Evolutionary conservation across 2,329 filamentous ascomycete species (phyloP).

Genomic region (Xylaria sp.): DNA sequence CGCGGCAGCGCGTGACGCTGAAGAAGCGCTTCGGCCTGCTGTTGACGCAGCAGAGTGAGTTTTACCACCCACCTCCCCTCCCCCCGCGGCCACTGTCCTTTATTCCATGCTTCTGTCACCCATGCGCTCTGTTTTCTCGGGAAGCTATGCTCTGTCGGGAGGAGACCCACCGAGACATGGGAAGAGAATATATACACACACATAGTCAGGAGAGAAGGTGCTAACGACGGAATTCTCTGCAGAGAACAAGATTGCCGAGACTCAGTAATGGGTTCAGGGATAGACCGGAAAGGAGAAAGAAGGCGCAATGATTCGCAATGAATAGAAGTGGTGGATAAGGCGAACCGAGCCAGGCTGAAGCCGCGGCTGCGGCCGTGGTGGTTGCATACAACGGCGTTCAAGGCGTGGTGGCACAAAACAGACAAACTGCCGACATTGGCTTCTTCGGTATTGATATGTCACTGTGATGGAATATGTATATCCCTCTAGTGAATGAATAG

Average conservation of each 20-base stretch:
- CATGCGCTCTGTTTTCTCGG: too few species aligned
- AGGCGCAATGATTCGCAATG: neutral
- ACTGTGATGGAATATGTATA: too few species aligned
- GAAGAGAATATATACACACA: too few species aligned
- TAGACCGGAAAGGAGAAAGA: neutral
- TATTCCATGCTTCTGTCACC: slow-evolving; percentile 1
- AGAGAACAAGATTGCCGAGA: slow-evolving; percentile 40
- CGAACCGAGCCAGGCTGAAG: too few species aligned
- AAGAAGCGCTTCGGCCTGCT: slow-evolving; percentile 92
- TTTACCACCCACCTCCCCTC: slow-evolving; percentile 4
- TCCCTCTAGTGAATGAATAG: too few species aligned
- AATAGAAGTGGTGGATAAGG: too few species aligned
- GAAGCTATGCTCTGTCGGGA: too few species aligned
- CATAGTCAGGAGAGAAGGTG: neutral
- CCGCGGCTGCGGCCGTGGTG: too few species aligned
- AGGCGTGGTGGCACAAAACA: too few species aligned
- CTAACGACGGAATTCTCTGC: slow-evolving; percentile 5
- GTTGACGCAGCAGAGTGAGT: slow-evolving; percentile 73
- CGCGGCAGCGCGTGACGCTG: slow-evolving; percentile 89
- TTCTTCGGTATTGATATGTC: too few species aligned
- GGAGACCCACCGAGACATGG: neutral
- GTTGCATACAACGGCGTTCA: too few species aligned
- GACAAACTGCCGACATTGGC: too few species aligned
- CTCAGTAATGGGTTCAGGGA: slow-evolving; percentile 18
- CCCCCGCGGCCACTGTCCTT: slow-evolving; percentile 1